Evolutionary conservation across 805 yeast species (phyloP).

Genomic region (Wickerhamia fluorescens): DNA sequence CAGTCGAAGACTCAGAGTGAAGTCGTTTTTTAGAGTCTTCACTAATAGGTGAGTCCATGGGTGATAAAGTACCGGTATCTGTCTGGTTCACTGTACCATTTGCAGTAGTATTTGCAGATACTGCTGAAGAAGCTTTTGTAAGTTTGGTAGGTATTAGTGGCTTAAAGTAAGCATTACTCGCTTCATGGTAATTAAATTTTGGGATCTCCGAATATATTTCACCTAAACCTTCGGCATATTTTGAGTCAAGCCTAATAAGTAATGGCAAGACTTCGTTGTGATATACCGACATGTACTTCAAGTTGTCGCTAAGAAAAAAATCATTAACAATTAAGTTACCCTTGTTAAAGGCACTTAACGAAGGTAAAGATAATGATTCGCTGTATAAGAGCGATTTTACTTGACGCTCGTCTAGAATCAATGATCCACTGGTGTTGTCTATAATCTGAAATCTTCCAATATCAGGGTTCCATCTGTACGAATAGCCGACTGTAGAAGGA

Average conservation of each 20-base stretch:
- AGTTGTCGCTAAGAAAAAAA: constrained; percentile 28
- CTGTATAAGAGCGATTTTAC: constrained; percentile 26
- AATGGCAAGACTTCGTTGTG: constrained; percentile 31
- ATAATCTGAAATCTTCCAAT: constrained; percentile 28
- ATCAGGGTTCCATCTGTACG: constrained; percentile 31
- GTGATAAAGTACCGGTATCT: constrained; percentile 3
- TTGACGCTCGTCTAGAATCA: constrained; percentile 24
- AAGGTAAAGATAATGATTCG: constrained; percentile 24
- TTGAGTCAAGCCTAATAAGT: constrained; percentile 19
- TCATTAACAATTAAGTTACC: constrained; percentile 30
- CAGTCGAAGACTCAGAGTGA: constrained; percentile 3
- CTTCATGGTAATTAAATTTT: constrained; percentile 25
- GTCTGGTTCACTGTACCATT: too few relatives aligned
- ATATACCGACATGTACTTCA: constrained; percentile 28
- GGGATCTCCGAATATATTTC: constrained; percentile 26
- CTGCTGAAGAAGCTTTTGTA: constrained; percentile 5
- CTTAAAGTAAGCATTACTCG: constrained; percentile 17
- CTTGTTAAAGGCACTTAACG: constrained; percentile 21
- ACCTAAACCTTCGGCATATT: constrained; percentile 23
- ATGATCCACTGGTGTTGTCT: constrained; percentile 14
- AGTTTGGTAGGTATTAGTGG: constrained; percentile 18
- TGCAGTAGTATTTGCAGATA: too few relatives aligned
- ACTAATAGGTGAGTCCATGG: constrained; percentile 1
- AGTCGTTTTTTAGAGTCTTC: constrained; percentile 4
- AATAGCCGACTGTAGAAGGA: constrained; percentile 14